Evolutionary conservation across 805 yeast species (phyloP), one percentile per base, ranked within the genome.

Genomic region (Pichia pseudocactophila): DNA sequence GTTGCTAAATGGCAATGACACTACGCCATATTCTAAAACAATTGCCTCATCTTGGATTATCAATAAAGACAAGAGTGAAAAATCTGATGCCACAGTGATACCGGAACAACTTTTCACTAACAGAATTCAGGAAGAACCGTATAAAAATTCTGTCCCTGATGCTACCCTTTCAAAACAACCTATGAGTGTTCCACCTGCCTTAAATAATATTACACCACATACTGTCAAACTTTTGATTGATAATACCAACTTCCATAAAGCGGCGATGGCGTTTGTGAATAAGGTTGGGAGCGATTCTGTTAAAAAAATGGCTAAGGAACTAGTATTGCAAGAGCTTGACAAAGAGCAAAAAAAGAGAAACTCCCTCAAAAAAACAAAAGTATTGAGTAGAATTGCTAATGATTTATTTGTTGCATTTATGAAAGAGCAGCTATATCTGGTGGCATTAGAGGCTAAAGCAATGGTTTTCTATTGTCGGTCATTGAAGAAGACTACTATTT

Each of bases 351-450:
- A 39, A 43, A 39, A 49, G 27, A 32, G 27, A 38, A 27, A 46
- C 36, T 63, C 22, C 56, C 45, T 47, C 58, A 19, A 43, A 30
- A 40, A 67, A 1, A 56, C 77, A 2, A 55, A 66, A 0, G 44
- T 59, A 1, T 18, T 40, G n/a, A 5, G 7, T 9, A 20, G 40
- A 8, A 59, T 80, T n/a, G 54, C 79, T 1, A 52, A 58, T 1
- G 83, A 78, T 33, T 55, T 84, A 1, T 81, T 65, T 47, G 53
- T 58, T 15, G 84, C 89, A 0, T 80, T 83, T 50, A 53, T 84
- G 34, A 68, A 73, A 35, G 89, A 82, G 49, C 65, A 72, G 31
- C 54, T 74, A 0, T 76, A 68, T 51, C 57, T 71, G 31, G 56
- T 62, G 3, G 58, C 65, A 0, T 52, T 71, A 34, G 71, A 71